These are phyloP conservation scores for Incumbomyces lentus DNA, from an alignment of 2,329 filamentous ascomycete species.

Conservation along the genomic window DNA sequence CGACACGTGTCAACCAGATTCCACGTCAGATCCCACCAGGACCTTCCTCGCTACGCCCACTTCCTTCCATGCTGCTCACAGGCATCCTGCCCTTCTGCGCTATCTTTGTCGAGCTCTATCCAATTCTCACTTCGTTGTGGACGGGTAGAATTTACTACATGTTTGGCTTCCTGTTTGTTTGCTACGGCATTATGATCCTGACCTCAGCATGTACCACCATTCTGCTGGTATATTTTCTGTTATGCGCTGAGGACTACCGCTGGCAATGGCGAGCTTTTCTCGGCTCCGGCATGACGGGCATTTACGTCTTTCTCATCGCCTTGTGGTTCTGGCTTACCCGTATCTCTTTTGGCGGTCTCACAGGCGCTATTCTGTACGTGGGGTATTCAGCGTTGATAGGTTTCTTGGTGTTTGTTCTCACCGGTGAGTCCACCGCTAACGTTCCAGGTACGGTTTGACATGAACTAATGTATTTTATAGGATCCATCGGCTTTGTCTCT, in stretches of 20 bases:
- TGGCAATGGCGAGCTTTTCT: conserved; percentile 98
- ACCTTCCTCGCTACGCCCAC: conserved; percentile 68
- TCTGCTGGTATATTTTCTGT: conserved; percentile 88
- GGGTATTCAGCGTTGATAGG: conserved; percentile 86
- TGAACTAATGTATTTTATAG: conserved; percentile 36
- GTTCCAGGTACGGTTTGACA: conserved; percentile 12
- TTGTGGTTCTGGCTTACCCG: conserved; percentile 85
- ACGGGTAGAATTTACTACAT: conserved; percentile 99
- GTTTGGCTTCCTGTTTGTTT: conserved; percentile 98
- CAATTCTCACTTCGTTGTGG: conserved; percentile 99
- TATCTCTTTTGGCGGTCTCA: conserved; percentile 71
- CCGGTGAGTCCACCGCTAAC: conserved; percentile 52
- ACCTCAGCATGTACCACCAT: conserved; percentile 88
- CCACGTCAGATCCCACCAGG: conserved; percentile 87
- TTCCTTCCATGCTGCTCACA: conserved; percentile 85
- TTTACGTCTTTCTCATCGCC: conserved; percentile 86
- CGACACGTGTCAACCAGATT: conserved; percentile 94
- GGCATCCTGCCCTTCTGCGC: conserved; percentile 90
- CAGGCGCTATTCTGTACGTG: conserved; percentile 81
- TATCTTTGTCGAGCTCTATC: conserved; percentile 97
- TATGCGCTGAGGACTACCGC: conserved; percentile 94
- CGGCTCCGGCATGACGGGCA: conserved; percentile 78
- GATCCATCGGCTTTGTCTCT: conserved; percentile 88
- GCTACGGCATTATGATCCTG: conserved; percentile 94
- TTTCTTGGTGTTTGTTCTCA: conserved; percentile 85